These are phyloP conservation scores for Pythium phragmitis DNA, from an alignment of 352 stramenopile genomes.

Conservation along the genomic window DNA sequence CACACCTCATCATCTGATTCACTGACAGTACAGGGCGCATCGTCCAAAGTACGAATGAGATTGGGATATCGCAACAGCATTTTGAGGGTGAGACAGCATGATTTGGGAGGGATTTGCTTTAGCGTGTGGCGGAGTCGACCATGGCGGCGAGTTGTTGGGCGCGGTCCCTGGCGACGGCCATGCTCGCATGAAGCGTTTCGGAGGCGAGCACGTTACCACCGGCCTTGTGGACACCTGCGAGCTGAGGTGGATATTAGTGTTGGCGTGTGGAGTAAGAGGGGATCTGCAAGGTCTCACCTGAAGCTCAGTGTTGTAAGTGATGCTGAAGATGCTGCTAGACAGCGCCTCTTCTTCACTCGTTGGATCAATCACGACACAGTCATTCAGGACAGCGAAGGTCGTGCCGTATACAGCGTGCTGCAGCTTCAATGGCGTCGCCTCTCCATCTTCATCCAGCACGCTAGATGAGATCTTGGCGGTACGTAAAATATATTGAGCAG, in stretches of 20 bases:
- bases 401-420: constrained; percentile 64
- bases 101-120: constrained; percentile 4
- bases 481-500: background rate
- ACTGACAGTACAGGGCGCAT: background rate
- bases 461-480: no score
- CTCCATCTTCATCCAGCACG: constrained; percentile 37
- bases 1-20: background rate
- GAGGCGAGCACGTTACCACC: constrained; percentile 50
- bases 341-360: constrained; percentile 74
- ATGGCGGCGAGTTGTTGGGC: constrained; percentile 37
- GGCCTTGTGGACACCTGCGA: constrained; percentile 63
- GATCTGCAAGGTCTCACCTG: constrained; percentile 33
- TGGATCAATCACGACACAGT: constrained; percentile 62
- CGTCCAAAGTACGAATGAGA: constrained; percentile 4
- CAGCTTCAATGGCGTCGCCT: constrained; percentile 45
- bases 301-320: constrained; percentile 63
- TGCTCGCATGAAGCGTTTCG: constrained; percentile 58
- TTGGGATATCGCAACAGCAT: background rate
- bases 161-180: constrained; percentile 56
- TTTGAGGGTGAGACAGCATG: background rate
- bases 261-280: background rate
- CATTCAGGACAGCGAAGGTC: constrained; percentile 64
- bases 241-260: constrained; percentile 4
- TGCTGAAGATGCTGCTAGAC: constrained; percentile 48
- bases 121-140: constrained; percentile 29